phyloP scores from a whole-genome alignment of 345 rosid genomes.

The Clarkia xantiana region DNA sequence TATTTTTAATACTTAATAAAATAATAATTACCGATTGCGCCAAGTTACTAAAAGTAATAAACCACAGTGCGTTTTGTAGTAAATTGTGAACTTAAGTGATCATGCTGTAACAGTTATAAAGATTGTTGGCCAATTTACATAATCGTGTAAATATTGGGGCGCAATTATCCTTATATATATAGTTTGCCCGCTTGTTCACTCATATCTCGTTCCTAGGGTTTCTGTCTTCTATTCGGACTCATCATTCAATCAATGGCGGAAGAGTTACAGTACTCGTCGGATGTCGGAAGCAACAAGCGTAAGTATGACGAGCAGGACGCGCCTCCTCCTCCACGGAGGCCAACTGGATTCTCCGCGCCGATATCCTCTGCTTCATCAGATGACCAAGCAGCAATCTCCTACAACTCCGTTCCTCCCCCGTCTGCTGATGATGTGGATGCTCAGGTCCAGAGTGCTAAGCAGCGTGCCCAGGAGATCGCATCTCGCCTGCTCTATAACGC shows the following conservation, averaged over 20 bases:
- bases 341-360: constrained; percentile 78
- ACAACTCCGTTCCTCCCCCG: constrained; percentile 72
- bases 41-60: too few relatives aligned
- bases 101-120: too few relatives aligned
- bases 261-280: constrained; percentile 80
- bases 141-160: too few relatives aligned
- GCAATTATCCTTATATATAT: too few relatives aligned
- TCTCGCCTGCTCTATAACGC: constrained; percentile 46
- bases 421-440: constrained; percentile 23
- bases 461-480: constrained; percentile 82
- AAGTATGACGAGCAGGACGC: constrained; percentile 69
- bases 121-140: too few relatives aligned
- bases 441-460: constrained; percentile 78
- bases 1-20: too few relatives aligned
- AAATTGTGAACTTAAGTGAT: too few relatives aligned
- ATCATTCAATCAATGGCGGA: constrained; percentile 48
- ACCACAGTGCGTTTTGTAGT: too few relatives aligned
- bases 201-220: constrained; percentile 45
- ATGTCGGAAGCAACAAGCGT: constrained; percentile 42
- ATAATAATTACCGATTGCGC: too few relatives aligned
- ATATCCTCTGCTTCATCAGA: constrained; percentile 37
- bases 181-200: too few relatives aligned
- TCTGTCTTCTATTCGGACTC: constrained; percentile 10
- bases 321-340: constrained; percentile 41
- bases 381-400: constrained; percentile 23